A percentile compares a stretch with the other conserved stretches of the same genome.
phyloP scores from a whole-genome alignment of 1,139 yeast species.

The Candida mesenterica region DNA sequence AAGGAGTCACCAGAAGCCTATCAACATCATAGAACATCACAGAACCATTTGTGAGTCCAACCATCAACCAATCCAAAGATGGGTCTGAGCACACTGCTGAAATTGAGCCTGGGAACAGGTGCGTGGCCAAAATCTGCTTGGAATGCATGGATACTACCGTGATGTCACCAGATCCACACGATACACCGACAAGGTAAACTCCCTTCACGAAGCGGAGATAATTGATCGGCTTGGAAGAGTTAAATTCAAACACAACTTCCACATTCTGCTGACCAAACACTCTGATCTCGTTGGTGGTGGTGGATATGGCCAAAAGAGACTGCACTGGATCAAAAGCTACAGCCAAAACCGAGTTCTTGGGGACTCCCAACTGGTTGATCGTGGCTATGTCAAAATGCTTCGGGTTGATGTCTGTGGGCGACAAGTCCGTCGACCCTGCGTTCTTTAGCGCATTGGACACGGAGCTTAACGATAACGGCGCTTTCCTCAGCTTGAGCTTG shows the following conservation, averaged over 20 bases:
- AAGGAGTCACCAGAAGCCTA: constrained; percentile 64
- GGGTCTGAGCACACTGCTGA: constrained; percentile 77
- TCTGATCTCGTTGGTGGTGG: constrained; percentile 65
- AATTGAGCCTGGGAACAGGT: constrained; percentile 63
- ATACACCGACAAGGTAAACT: constrained; percentile 70
- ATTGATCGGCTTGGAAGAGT: constrained; percentile 50
- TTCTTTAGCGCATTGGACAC: constrained; percentile 56
- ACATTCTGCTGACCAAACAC: constrained; percentile 86
- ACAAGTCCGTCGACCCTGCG: constrained; percentile 39
- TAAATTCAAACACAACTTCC: constrained; percentile 62
- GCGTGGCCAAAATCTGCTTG: constrained; percentile 54
- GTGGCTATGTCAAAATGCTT: constrained; percentile 36
- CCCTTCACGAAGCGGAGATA: constrained; percentile 72
- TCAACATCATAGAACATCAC: constrained; percentile 81
- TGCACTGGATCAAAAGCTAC: constrained; percentile 88
- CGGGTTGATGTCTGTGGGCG: constrained; percentile 38
- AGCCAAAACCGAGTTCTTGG: constrained; percentile 48
- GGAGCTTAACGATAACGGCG: constrained; percentile 47
- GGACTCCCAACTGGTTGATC: constrained; percentile 39
- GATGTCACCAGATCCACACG: constrained; percentile 49
- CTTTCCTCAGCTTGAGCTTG: constrained; percentile 44
- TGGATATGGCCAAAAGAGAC: constrained; percentile 77
- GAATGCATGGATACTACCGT: constrained; percentile 69
- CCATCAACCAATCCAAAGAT: constrained; percentile 77
- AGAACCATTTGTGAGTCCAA: constrained; percentile 80